Conservation (phyloP, 1,284 basidiomycete species). For the Fistulinella cinereoalba region DNA sequence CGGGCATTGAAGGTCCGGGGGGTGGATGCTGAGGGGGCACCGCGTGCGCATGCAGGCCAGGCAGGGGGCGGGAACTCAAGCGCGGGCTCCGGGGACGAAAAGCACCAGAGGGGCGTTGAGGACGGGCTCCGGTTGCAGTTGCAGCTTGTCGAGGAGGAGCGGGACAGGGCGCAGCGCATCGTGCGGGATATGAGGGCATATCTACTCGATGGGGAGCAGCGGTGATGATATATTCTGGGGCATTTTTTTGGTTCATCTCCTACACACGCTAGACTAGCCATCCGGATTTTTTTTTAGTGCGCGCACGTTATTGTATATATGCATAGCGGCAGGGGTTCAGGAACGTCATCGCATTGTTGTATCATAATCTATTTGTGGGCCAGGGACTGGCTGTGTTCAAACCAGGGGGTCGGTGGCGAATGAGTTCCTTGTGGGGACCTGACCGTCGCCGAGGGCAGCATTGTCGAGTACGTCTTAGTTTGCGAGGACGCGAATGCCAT, state of each 20-base stretch:
- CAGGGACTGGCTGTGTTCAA: too few relatives aligned
- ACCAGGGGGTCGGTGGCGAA: too few relatives aligned
- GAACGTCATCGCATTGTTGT: too few relatives aligned
- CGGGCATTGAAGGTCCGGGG: slow-evolving; percentile 9
- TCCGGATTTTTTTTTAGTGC: too few relatives aligned
- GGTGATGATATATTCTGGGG: background rate
- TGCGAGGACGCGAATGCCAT: too few relatives aligned
- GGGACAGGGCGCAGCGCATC: slow-evolving; percentile 19
- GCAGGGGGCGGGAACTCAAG: background rate
- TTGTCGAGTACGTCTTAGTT: too few relatives aligned
- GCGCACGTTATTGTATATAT: too few relatives aligned
- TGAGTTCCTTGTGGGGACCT: too few relatives aligned
- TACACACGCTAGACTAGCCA: too few relatives aligned
- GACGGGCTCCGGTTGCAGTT: slow-evolving; percentile 14
- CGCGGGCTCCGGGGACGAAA: background rate
- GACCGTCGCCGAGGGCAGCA: too few relatives aligned
- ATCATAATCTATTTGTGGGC: too few relatives aligned
- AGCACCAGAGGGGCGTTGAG: background rate
- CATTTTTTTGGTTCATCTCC: background rate
- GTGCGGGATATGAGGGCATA: slow-evolving; percentile 17
- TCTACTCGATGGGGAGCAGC: slow-evolving; percentile 13
- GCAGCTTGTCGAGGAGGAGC: slow-evolving; percentile 18
- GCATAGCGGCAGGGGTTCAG: too few relatives aligned
- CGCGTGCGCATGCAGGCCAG: background rate
- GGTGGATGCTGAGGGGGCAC: background rate